phyloP scores from a whole-genome alignment of 495 filamentous ascomycete species.

The Neurospora sp. region DNA sequence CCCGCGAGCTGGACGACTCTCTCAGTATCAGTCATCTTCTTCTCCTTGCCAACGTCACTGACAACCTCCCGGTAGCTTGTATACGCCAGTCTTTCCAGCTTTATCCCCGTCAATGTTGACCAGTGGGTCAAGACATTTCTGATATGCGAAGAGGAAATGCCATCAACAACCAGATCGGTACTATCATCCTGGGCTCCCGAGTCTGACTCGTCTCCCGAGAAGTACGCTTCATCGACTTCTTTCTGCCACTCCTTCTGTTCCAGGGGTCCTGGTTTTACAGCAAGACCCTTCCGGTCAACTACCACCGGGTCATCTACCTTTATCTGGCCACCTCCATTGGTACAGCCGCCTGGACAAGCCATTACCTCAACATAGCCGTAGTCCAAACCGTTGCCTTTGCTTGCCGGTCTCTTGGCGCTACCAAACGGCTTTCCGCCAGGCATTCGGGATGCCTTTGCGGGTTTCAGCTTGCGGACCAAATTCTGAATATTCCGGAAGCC shows the following conservation, averaged over 20 bases:
- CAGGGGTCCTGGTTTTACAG: constrained; percentile 48
- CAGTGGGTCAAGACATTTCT: constrained; percentile 59
- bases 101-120: constrained; percentile 58
- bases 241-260: constrained; percentile 82
- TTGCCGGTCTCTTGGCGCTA: constrained; percentile 36
- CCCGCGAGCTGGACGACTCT: constrained; percentile 81
- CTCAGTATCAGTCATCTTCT: constrained; percentile 57
- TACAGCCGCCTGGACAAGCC: constrained; percentile 96
- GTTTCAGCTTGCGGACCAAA: constrained; percentile 80
- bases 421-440: constrained; percentile 54
- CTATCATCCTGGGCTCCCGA: constrained; percentile 12
- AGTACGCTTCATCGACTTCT: constrained; percentile 89
- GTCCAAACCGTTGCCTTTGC: constrained; percentile 39
- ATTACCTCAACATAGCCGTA: constrained; percentile 95
- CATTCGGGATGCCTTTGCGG: constrained; percentile 60
- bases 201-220: constrained; percentile 59
- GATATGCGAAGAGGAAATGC: constrained; percentile 45
- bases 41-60: constrained; percentile 79
- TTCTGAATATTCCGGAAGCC: constrained; percentile 98
- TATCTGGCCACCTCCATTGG: constrained; percentile 93
- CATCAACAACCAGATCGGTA: constrained; percentile 37
- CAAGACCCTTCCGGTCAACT: constrained; percentile 32
- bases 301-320: constrained; percentile 66
- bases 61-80: constrained; percentile 87
- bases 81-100: constrained; percentile 61